Evolutionary conservation across 768 basidiomycete species (phyloP), one percentile per base, ranked within the genome.

Genomic region (Boletus vermiculosoides): DNA sequence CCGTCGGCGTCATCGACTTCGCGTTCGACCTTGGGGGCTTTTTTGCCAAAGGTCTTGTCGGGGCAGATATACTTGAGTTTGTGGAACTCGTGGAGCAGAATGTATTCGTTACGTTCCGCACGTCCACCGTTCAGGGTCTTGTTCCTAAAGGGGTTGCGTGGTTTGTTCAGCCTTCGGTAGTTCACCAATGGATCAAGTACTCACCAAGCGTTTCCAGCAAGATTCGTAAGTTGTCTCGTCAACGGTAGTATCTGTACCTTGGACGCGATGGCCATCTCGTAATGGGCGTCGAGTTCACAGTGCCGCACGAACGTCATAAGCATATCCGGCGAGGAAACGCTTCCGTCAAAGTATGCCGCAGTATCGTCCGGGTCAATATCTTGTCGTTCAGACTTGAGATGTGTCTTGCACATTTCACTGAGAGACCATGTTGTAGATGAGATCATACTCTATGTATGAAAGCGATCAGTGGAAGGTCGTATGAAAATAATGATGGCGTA

Each of bases 101-200:
- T 98, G 78, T 95, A 99, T 73, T 98, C 97, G 72, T 98, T 99
- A 28, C 97, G 92, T 67, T 98, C 97, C 0, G 97, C 97, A 52
- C 97, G 93, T 64, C 95, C 97, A 60, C 96, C 96, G 62, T 94
- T 98, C 45, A 99, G 73, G 0, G 97, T 98, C 66, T 95, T 93
- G 74, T 95, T 98, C 95, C 95, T 98, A 64, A 2, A 34, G 28
- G 30, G 15, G 25, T 56, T 4, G 4, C 13, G 16, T 42, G 23
- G 28, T 33, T 49, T 15, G 37, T 30, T 23, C 33, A 22, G 44
- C 12, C n/a, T 30, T 33, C 28, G 18, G 6, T 6, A 9, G 20
- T 11, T 22, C 18, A 18, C 8, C 5, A 28, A 45, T 10, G 9
- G 9, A 52, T 30, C 10, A 8, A 45, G 41, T 28, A 72, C 84